These are phyloP conservation scores for Pugionium dolabratum DNA, from an alignment of 345 rosid genomes.

Conservation along the genomic window DNA sequence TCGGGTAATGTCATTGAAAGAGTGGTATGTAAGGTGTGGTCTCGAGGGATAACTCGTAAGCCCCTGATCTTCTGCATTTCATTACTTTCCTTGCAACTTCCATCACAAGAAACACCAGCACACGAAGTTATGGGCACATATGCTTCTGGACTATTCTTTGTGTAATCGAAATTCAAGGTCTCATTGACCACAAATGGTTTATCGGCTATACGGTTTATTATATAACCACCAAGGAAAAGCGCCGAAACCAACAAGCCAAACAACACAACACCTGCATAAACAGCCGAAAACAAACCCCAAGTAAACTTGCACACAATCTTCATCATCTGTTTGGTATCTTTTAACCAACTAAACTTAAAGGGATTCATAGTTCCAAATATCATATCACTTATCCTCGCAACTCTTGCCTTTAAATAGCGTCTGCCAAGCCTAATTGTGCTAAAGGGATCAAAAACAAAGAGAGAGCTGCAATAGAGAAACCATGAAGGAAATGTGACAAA, in stretches of 20 bases:
- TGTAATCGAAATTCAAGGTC: slow-evolving; percentile 56
- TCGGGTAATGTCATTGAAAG: slow-evolving; percentile 61
- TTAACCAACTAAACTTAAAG: slow-evolving; percentile 43
- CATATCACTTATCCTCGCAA: slow-evolving; percentile 35
- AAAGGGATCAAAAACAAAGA: slow-evolving; percentile 64
- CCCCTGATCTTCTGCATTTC: slow-evolving; percentile 35
- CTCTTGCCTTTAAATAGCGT: slow-evolving; percentile 36
- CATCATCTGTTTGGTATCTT: slow-evolving; percentile 50
- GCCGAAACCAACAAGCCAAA: slow-evolving; percentile 56
- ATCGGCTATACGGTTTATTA: slow-evolving; percentile 60
- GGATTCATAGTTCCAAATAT: slow-evolving; percentile 41
- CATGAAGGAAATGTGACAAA: slow-evolving; percentile 53
- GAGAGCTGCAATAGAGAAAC: slow-evolving; percentile 41
- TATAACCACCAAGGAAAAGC: slow-evolving; percentile 52
- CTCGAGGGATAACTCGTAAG: slow-evolving; percentile 30
- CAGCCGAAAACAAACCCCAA: slow-evolving; percentile 69
- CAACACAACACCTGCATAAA: slow-evolving; percentile 63
- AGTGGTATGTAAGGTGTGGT: slow-evolving; percentile 32
- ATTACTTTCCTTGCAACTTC: slow-evolving; percentile 50
- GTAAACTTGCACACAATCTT: slow-evolving; percentile 50
- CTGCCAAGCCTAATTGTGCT: slow-evolving; percentile 45
- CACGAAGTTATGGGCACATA: slow-evolving; percentile 62
- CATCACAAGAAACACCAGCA: slow-evolving; percentile 47
- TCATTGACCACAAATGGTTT: slow-evolving; percentile 60
- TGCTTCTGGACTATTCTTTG: slow-evolving; percentile 61